These are phyloP conservation scores for Vitis riparia DNA, from an alignment of 164 flowering plant species.

Conservation along the genomic window DNA sequence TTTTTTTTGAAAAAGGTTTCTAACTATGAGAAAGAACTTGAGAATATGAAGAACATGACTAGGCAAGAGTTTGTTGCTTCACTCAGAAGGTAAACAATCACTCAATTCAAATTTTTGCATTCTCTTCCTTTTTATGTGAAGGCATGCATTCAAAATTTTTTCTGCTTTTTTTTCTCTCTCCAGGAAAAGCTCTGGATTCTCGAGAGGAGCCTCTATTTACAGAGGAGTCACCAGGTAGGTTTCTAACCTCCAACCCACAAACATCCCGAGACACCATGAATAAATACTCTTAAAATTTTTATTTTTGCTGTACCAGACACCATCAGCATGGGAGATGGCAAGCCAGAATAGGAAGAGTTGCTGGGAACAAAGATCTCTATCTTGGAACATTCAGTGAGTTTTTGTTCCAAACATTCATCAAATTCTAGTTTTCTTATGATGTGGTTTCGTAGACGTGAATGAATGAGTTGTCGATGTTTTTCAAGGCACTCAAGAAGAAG, in stretches of 20 bases:
- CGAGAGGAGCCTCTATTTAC: conserved; percentile 85
- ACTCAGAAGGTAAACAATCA: conserved; percentile 60
- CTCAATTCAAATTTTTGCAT: neutral
- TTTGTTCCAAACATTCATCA: too few species aligned
- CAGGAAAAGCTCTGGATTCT: conserved; percentile 85
- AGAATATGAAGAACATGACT: conserved; percentile 84
- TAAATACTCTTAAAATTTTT: neutral
- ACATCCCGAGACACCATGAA: neutral
- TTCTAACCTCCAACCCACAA: neutral
- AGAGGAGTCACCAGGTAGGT: conserved; percentile 82
- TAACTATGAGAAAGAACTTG: conserved; percentile 75
- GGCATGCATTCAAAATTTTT: neutral
- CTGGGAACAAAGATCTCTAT: conserved; percentile 90
- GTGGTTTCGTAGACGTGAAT: neutral
- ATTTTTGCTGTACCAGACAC: conserved; percentile 42
- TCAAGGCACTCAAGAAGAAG: conserved; percentile 83
- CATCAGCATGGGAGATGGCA: conserved; percentile 96
- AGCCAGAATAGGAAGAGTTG: conserved; percentile 86
- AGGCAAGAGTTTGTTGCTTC: conserved; percentile 94
- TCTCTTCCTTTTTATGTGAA: neutral
- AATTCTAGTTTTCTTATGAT: too few species aligned
- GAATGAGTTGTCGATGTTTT: too few species aligned
- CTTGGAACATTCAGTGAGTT: conserved; percentile 84
- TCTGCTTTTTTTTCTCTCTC: conserved; percentile 5
- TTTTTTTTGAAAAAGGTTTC: conserved; percentile 38